Conservation (phyloP, 2,329 filamentous ascomycete genomes). For the Aspergillus melleus region DNA sequence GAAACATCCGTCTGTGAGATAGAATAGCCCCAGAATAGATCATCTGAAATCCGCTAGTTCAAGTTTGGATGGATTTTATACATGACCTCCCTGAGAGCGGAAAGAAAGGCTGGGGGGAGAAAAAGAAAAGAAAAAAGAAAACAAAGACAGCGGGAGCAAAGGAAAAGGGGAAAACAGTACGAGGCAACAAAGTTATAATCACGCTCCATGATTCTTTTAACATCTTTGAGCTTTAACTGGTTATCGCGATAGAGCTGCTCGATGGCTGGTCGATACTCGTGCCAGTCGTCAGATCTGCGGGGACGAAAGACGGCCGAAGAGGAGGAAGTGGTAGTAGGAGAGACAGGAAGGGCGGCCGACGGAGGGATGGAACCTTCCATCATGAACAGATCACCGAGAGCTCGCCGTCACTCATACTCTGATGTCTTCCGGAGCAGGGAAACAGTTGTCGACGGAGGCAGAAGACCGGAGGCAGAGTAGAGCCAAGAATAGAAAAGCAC, state of each 20-base stretch:
- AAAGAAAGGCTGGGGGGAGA: not conserved
- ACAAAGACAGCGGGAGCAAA: not conserved
- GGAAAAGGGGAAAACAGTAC: conserved; percentile 22
- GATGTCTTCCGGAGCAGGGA: conserved; percentile 12
- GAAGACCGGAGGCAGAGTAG: conserved; percentile 9
- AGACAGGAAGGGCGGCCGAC: conserved; percentile 18
- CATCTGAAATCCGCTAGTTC: not conserved
- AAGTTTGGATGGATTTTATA: not conserved
- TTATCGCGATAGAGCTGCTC: conserved; percentile 37
- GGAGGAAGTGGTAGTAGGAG: conserved; percentile 14
- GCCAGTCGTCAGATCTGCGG: conserved; percentile 39
- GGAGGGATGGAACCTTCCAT: conserved; percentile 27
- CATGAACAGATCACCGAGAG: conserved; percentile 15
- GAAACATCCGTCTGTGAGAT: not conserved
- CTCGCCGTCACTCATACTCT: conserved; percentile 22
- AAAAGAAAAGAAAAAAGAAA: not conserved
- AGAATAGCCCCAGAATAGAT: not conserved
- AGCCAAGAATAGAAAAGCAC: not conserved
- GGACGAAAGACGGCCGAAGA: conserved; percentile 31
- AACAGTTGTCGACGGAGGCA: conserved; percentile 1
- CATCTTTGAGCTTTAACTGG: conserved; percentile 37
- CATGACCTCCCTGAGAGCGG: not conserved
- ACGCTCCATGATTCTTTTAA: conserved; percentile 38
- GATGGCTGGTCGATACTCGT: conserved; percentile 36
- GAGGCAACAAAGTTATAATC: conserved; percentile 39